Base-by-base conservation (phyloP, 2,329 filamentous ascomycete genomes). In the Nothopassalora personata region DNA sequence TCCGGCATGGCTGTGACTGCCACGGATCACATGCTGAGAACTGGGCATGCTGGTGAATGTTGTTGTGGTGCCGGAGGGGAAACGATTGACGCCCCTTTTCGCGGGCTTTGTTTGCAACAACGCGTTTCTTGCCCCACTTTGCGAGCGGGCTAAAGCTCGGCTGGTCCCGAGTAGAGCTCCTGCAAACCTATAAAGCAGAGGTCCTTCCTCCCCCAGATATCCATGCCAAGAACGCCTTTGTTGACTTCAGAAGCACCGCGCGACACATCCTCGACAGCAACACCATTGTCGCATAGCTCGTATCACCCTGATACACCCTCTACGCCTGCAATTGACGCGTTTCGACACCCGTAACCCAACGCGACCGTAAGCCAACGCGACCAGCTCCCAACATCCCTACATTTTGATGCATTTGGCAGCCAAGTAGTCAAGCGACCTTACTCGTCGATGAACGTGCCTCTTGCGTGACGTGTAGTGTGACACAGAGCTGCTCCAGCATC, bases 361-460 rank as follows among this genome's bases (percentile, higher is more conserved):
- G 47, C 54, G 23, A 23, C 4, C 39, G n/a, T 15, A 43, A 43
- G 7, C 39, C 13, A 15, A 57, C 48, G 47, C 54, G 54, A 50
- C 48, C 43, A 45, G 54, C 48, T 46, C 13, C 39, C n/a, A 23
- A 30, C 34, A 57, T 46, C 48, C 47, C 55, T 57, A 52, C 55
- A 52, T 52, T 15, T 19, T 39, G 53, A 45, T 58, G 49, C 56
- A 53, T 45, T 36, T 39, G 33, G 46, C 46, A 34, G 36, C 27
- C 27, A 34, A 53, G 57, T 49, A 47, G 45, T 58, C 43, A 64
- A 60, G 60, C 62, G 62, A 64, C 54, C 48, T 34, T 45, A 34
- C 54, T 61, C 58, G 63, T 62, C 62, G 62, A 64, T 59, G 56
- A 57, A 59, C 23, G 58, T 65, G 60, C 60, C 59, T 59, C 50